These are phyloP conservation scores for Heliosperma pusillum DNA, from an alignment of 148 eudicot genomes.

Conservation along the genomic window DNA sequence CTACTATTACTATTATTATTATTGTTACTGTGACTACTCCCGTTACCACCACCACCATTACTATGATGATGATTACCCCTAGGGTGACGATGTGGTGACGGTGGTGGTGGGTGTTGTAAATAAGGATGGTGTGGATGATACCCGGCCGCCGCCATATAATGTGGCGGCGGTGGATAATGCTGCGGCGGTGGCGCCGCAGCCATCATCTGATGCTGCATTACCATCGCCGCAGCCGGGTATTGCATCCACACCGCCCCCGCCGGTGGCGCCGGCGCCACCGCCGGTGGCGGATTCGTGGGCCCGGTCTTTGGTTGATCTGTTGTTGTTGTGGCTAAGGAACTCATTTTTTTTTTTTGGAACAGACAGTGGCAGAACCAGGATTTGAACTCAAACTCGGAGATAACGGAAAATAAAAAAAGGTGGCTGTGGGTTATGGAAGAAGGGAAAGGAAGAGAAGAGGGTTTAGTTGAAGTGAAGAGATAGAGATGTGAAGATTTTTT, in stretches of 20 bases:
- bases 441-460: background rate
- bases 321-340: background rate
- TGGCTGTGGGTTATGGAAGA: too few species aligned
- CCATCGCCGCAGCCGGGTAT: conserved; percentile 89
- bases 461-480: background rate
- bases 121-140: conserved; percentile 47
- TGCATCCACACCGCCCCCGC: conserved; percentile 48
- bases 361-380: background rate
- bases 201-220: conserved; percentile 92
- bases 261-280: conserved; percentile 10
- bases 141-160: conserved; percentile 66
- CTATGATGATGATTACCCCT: conserved; percentile 23
- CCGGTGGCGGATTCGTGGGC: conserved; percentile 11
- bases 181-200: conserved; percentile 53
- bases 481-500: background rate
- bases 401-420: too few species aligned
- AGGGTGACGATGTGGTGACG: conserved; percentile 31
- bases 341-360: background rate
- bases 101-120: conserved; percentile 36
- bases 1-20: conserved; percentile 13
- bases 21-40: conserved; percentile 42
- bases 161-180: conserved; percentile 68
- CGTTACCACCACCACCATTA: conserved; percentile 13
- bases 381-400: too few species aligned
- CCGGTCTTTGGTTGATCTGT: background rate